Evolutionary conservation across 306 rosid species (phyloP), one percentile per base, ranked within the genome.

Genomic region (Pyrus pyrifolia): DNA sequence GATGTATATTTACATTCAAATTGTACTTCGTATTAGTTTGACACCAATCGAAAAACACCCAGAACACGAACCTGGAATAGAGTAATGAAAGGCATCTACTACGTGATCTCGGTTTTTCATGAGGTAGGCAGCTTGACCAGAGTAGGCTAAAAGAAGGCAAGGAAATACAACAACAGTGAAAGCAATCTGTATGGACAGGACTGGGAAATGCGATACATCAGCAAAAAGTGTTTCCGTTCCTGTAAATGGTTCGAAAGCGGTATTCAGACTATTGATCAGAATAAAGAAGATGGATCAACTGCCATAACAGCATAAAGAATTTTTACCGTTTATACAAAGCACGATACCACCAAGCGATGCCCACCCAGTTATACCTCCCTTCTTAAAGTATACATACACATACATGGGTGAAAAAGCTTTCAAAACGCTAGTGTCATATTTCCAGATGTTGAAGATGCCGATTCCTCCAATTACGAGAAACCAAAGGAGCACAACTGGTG

Each of bases 141-240:
- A 40, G 27, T 73, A 73, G 17, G 76, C 68, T 59, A 73, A 73
- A 72, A 95, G 97, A 81, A 95, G 99, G 85, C 96, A 95, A 51
- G 99, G 99, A 83, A 95, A 95, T 84, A 92, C 99, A 69, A 95
- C 80, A 62, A 88, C 82, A 27, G 96, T 91, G 81, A 95, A 95
- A 69, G 99, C 99, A 78, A 95, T 81, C 85, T 95, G 99, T 74
- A 95, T 84, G 64, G 97, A 92, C 45, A 89, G 81, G 79, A 95
- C 96, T n/a, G 97, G 99, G 83, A 92, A 95, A 88, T 95, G 90
- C 79, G 95, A 81, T 49, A 92, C 86, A 76, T 95, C 99, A 0
- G 99, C 97, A 65, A 95, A 95, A 60, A 95, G 91, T 38, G 99
- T 96, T 84, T 95, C 97, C 0, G 99, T 95, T 80, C 99, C 99